phyloP scores from a whole-genome alignment of 2,329 filamentous ascomycete genomes.

The Paracoccidioides brasiliensis region DNA sequence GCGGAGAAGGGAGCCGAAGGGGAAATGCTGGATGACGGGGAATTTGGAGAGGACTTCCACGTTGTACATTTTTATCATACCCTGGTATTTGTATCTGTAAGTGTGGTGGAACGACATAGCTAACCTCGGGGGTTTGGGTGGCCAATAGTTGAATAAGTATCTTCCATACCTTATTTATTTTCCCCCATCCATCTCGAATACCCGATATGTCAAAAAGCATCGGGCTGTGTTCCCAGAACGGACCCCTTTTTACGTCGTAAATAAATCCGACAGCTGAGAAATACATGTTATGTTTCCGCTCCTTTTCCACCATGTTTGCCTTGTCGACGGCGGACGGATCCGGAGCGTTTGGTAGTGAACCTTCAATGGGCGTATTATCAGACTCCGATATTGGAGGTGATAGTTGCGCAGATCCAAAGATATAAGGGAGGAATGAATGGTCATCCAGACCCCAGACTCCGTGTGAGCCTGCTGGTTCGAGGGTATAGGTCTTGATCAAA shows the following conservation, averaged over 20 bases:
- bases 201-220: slow-evolving; percentile 91
- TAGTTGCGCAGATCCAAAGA: slow-evolving; percentile 86
- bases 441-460: slow-evolving; percentile 99
- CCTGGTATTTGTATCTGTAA: slow-evolving; percentile 34
- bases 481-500: slow-evolving; percentile 77
- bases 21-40: slow-evolving; percentile 94
- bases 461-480: slow-evolving; percentile 91
- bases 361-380: slow-evolving; percentile 60
- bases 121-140: too few species aligned
- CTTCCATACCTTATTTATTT: slow-evolving; percentile 69
- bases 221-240: slow-evolving; percentile 94
- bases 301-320: slow-evolving; percentile 47
- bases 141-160: neutral
- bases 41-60: slow-evolving; percentile 94
- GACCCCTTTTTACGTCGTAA: slow-evolving; percentile 88
- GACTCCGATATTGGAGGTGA: slow-evolving; percentile 56
- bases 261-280: slow-evolving; percentile 95
- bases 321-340: slow-evolving; percentile 58
- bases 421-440: slow-evolving; percentile 85
- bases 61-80: slow-evolving; percentile 99
- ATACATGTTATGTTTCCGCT: slow-evolving; percentile 66
- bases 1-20: slow-evolving; percentile 65
- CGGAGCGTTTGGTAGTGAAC: slow-evolving; percentile 59
- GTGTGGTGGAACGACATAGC: neutral
- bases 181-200: slow-evolving; percentile 86